These are phyloP conservation scores for Penicillium simplicissimum DNA, from an alignment of 495 filamentous ascomycete species.

Conservation along the genomic window DNA sequence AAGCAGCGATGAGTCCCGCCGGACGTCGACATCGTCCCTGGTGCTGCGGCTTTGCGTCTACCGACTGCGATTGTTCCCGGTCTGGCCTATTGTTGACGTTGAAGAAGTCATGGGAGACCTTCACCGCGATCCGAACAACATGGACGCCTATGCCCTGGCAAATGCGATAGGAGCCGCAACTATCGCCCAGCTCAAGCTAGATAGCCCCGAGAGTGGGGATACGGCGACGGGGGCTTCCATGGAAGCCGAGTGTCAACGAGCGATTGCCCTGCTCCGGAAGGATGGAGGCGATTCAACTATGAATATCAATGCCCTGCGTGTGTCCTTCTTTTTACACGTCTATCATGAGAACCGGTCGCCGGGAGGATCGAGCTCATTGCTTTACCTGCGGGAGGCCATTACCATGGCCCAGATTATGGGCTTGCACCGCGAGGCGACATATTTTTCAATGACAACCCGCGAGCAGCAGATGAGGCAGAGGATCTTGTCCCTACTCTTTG, in stretches of 20 bases:
- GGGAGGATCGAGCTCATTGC: neutral
- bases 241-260: neutral
- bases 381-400: constrained; percentile 5
- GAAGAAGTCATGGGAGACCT: neutral
- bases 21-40: neutral
- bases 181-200: constrained; percentile 4
- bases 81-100: constrained; percentile 1
- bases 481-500: neutral
- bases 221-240: neutral
- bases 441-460: neutral
- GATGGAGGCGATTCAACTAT: neutral
- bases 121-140: neutral
- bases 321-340: constrained; percentile 4
- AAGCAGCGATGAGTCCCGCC: neutral
- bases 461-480: neutral
- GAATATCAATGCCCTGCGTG: neutral
- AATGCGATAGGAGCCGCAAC: neutral
- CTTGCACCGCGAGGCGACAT: neutral
- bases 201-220: constrained; percentile 1
- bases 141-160: neutral
- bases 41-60: constrained; percentile 1
- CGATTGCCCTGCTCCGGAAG: neutral
- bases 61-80: neutral
- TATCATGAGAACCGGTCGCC: neutral
- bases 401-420: constrained; percentile 2